Base-by-base conservation (phyloP, 305 asterid species). In the Fraxinus greggii region DNA sequence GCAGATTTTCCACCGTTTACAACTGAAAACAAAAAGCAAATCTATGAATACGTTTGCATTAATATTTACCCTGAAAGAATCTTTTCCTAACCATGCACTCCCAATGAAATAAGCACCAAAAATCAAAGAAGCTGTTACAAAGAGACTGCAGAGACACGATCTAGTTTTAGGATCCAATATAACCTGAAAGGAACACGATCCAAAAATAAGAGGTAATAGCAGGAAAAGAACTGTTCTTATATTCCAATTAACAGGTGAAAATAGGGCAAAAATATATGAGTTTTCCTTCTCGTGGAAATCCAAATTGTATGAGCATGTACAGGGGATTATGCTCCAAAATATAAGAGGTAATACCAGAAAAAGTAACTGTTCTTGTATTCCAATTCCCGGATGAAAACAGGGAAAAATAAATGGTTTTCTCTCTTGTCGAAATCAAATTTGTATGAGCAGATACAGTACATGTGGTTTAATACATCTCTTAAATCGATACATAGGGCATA, bases 31-130 rank as follows among this genome's bases (percentile, higher is more conserved):
- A 54, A 38, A 70, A 54, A 48, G n/a, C 42, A 19, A 76, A 36
- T 38, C 40, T 23, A 77, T 4, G 31, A 77, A 40, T 63, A 67
- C 26, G 40, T 29, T 75, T 72, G 80, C 13, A 86, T 70, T 35
- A 75, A 26, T 42, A 19, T 32, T 56, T 89, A 91, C 98, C 90
- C 76, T 84, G 54, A 82, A 78, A 7, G 80, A 82, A 78, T 93
- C 92, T 80, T 84, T 90, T 59, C 88, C 89, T 74, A 92, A 80
- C 88, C 93, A 89, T 35, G 90, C 90, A 78, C 85, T 85, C 42
- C 97, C 89, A 13, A 89, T 33, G 77, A 94, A 89, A 91, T 89
- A 93, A 85, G 87, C 88, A 19, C 90, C 91, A 79, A 87, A 91
- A 78, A 95, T 35, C 91, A 93, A 84, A 82, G 93, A 84, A 72